Percentiles rank a stretch among this genome's conserved stretches.
phyloP scores from a whole-genome alignment of 129 eudicot genomes.

The Logfia minima region DNA sequence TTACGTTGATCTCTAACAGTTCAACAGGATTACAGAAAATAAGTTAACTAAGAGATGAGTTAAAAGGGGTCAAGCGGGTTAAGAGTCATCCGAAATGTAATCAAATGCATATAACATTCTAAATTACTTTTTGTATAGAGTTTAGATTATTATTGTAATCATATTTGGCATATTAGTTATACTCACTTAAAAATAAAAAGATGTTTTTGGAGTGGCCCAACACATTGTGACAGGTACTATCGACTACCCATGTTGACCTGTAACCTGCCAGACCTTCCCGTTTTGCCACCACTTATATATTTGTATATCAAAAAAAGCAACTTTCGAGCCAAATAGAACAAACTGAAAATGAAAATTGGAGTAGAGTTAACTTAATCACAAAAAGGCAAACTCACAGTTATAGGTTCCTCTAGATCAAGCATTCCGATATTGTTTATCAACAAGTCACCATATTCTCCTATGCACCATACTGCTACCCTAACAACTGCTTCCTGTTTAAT shows the following conservation, averaged over 20 bases:
- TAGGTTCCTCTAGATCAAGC: slow-evolving; percentile 86
- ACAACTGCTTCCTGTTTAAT: slow-evolving; percentile 78
- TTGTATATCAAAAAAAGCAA: background rate
- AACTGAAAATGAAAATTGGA: background rate
- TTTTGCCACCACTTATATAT: background rate
- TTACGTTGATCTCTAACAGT: background rate
- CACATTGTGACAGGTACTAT: background rate
- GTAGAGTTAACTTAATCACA: slow-evolving; percentile 1
- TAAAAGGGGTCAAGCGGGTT: background rate
- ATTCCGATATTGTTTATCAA: slow-evolving; percentile 73
- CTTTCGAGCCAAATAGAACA: background rate
- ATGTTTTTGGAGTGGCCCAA: background rate
- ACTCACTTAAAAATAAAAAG: background rate
- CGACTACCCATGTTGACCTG: background rate
- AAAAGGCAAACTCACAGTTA: slow-evolving; percentile 50
- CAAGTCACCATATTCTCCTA: slow-evolving; percentile 98
- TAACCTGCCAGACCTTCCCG: background rate
- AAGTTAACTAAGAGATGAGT: background rate
- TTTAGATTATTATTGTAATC: background rate
- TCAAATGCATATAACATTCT: background rate
- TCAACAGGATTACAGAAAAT: background rate
- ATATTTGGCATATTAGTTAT: background rate
- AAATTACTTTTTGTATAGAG: background rate
- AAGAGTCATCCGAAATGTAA: background rate
- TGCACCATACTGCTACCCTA: slow-evolving; percentile 96